Evolutionary conservation across 108 stramenopile species (phyloP).

Genomic region (Skeletonema marinoi): DNA sequence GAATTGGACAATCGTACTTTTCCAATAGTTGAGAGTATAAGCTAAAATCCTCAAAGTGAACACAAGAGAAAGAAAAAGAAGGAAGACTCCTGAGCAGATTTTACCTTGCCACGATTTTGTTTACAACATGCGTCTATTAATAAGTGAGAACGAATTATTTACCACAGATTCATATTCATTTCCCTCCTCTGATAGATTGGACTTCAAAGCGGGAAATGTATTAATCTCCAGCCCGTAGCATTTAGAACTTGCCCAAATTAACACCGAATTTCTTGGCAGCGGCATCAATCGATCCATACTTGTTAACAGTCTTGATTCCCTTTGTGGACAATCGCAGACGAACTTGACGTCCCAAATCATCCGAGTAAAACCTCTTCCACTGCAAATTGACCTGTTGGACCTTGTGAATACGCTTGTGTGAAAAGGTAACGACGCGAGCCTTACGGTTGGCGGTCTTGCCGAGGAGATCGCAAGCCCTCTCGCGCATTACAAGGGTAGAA

Average conservation of each 20-base stretch:
- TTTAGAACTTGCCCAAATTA: conserved; percentile 87
- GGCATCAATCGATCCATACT: conserved; percentile 91
- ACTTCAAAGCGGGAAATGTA: not conserved
- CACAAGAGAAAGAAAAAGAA: not conserved
- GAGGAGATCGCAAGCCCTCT: conserved; percentile 86
- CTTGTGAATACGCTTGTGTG: conserved; percentile 92
- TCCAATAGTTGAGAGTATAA: not conserved
- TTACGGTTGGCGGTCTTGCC: conserved; percentile 94
- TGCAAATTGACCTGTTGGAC: conserved; percentile 94
- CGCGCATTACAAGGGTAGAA: conserved; percentile 77
- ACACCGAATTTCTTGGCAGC: conserved; percentile 93
- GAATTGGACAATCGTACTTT: not conserved
- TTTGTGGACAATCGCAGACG: conserved; percentile 90
- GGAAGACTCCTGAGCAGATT: not conserved
- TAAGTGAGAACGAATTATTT: conserved; percentile 6
- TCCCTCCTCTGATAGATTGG: not conserved
- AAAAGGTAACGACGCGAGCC: conserved; percentile 94
- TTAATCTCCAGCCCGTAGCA: not conserved
- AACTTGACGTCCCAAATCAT: conserved; percentile 80
- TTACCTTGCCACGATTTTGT: not conserved
- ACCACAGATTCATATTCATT: not conserved
- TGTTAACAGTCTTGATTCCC: conserved; percentile 95
- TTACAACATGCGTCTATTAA: conserved; percentile 3
- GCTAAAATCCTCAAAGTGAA: not conserved
- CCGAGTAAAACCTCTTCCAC: conserved; percentile 86